These are phyloP conservation scores for Glebionis coronaria DNA, from an alignment of 129 eudicot genomes.

Conservation along the genomic window DNA sequence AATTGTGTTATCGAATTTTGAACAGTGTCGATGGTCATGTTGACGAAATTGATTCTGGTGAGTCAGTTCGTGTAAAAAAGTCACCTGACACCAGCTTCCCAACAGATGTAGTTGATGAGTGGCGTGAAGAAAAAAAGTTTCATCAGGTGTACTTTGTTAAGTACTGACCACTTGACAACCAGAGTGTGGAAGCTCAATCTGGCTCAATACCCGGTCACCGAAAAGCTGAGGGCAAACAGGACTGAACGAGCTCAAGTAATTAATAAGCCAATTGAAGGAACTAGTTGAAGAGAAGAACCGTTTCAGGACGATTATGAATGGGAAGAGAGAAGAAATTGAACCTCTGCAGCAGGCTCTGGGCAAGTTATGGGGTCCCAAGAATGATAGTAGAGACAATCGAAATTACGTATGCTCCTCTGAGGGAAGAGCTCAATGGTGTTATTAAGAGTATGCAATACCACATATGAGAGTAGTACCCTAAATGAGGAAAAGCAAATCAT, in stretches of 20 bases:
- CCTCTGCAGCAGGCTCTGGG: no score
- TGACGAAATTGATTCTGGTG: conserved; percentile 35
- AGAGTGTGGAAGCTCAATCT: conserved; percentile 58
- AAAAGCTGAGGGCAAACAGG: no score
- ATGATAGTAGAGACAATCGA: conserved; percentile 37
- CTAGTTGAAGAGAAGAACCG: no score
- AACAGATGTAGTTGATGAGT: conserved; percentile 78
- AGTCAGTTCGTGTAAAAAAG: no score
- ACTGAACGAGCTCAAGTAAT: no score
- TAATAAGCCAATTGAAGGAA: no score
- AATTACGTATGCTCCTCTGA: conserved; percentile 65
- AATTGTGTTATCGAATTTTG: no score
- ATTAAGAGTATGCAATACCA: conserved; percentile 68
- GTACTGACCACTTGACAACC: conserved; percentile 70
- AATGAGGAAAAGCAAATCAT: no score
- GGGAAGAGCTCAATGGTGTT: conserved; percentile 66
- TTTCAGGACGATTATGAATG: no score
- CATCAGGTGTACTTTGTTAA: no score
- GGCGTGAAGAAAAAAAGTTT: conserved; percentile 77
- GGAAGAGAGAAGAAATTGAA: no score
- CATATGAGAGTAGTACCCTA: conserved; percentile 68
- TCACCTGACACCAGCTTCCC: conserved; percentile 51
- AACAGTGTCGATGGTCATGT: conserved; percentile 33
- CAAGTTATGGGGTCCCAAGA: conserved; percentile 43
- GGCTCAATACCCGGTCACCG: conserved; percentile 45